Conservation (phyloP, 352 stramenopile genomes). For the Pythium periplocum region DNA sequence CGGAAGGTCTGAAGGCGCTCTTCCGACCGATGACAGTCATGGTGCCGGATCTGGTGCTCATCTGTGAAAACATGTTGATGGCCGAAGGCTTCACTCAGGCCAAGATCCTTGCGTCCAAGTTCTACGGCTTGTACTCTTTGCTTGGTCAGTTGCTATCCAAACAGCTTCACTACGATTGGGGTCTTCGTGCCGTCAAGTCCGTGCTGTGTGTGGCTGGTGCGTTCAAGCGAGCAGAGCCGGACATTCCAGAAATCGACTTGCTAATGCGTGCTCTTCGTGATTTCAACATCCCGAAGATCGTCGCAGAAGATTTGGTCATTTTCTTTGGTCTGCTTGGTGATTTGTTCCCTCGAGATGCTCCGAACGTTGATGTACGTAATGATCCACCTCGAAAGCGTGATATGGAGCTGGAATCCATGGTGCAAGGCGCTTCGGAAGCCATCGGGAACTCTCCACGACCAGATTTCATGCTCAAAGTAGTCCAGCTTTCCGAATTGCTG, state of each 20-base stretch:
- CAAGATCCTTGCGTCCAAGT: slow-evolving; percentile 94
- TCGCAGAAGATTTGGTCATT: slow-evolving; percentile 92
- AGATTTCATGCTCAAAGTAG: slow-evolving; percentile 92
- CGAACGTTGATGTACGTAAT: slow-evolving; percentile 86
- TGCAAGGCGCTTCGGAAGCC: slow-evolving; percentile 72
- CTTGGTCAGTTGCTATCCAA: slow-evolving; percentile 92
- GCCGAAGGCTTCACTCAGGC: slow-evolving; percentile 93
- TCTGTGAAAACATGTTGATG: slow-evolving; percentile 98
- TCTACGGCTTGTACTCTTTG: slow-evolving; percentile 94
- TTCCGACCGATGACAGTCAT: slow-evolving; percentile 97
- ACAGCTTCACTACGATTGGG: slow-evolving; percentile 95
- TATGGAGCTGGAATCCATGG: slow-evolving; percentile 89
- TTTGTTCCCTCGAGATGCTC: slow-evolving; percentile 89
- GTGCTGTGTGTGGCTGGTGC: slow-evolving; percentile 92
- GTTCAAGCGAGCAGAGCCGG: slow-evolving; percentile 92
- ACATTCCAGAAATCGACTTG: slow-evolving; percentile 90
- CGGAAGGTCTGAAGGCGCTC: slow-evolving; percentile 92
- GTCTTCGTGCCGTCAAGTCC: slow-evolving; percentile 93
- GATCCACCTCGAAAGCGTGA: slow-evolving; percentile 91
- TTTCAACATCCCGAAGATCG: slow-evolving; percentile 97
- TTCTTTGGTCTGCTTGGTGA: slow-evolving; percentile 94
- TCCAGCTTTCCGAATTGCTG: slow-evolving; percentile 93
- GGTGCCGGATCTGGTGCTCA: slow-evolving; percentile 94
- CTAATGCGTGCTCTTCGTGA: slow-evolving; percentile 95
- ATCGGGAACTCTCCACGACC: slow-evolving; percentile 77